Base-by-base conservation (phyloP, 306 rosid genomes). In the Lathyrus oleraceus region DNA sequence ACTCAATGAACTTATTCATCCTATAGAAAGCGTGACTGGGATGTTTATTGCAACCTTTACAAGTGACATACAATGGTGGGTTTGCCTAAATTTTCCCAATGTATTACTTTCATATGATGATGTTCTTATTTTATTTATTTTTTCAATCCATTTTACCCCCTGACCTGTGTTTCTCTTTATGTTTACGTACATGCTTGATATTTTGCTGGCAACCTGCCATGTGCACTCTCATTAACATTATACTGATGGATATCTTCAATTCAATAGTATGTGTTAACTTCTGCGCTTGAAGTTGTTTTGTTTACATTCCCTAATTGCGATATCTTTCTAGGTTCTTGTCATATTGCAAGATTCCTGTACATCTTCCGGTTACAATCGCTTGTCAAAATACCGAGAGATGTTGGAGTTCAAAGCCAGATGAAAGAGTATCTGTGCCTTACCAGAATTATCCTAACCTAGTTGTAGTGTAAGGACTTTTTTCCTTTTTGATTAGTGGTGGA, bases 11-110 rank as follows among this genome's bases (percentile, higher is more conserved):
- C 88, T 90, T 75, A 86, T 90, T 70, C 58, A 79, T 77, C 96
- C 96, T 30, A 83, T 90, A 40, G 85, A 85, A 52, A 87, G 84
- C 58, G 56, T 87, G 78, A 74, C 84, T 5, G 73, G 83, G 75
- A 80, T 90, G 67, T 90, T 90, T 28, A 84, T 90, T 71, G 93
- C 96, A 57, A 87, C 96, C 5, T 87, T 90, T 65, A 90, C 96
- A 42, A 84, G 88, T 67, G 96, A 90, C 58, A 84, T 87, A 62
- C 79, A 72, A 71, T 90, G 96, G 96, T 89, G 77, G n/a, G 81
- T 8, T 57, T 59, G 45, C 79, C 73, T 47, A 51, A 39, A 63
- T 30, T 62, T 49, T 67, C 63, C 39, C 48, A 51, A 32, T 65
- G 65, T 75, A 66, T 64, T 57, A 15, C 44, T 81, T 78, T 61